Evolutionary conservation across 2,329 filamentous ascomycete species (phyloP).

Genomic region (Aspergillus arachidicola): DNA sequence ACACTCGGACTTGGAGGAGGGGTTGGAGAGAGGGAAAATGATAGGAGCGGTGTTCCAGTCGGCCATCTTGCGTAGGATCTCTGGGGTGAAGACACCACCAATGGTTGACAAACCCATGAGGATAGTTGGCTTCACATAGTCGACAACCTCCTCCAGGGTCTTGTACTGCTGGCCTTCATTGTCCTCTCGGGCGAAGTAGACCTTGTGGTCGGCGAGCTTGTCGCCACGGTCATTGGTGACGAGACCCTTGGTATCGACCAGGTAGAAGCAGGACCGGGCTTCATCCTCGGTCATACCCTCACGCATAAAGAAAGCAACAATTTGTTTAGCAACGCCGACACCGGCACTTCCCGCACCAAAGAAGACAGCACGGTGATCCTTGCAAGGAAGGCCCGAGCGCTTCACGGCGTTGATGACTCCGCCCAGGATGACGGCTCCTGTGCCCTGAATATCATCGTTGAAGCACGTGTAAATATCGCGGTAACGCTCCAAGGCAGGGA

Average conservation of each 20-base stretch:
- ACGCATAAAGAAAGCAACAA: conserved; percentile 94
- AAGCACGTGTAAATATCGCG: conserved; percentile 89
- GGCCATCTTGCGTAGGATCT: conserved; percentile 69
- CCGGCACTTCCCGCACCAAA: conserved; percentile 94
- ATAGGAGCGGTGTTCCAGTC: conserved; percentile 76
- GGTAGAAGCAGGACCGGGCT: conserved; percentile 90
- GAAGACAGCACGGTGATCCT: conserved; percentile 93
- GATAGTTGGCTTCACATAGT: conserved; percentile 92
- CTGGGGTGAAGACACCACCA: conserved; percentile 89
- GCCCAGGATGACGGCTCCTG: conserved; percentile 88
- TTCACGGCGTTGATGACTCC: conserved; percentile 78
- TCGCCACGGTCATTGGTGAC: conserved; percentile 93
- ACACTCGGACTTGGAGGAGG: conserved; percentile 94
- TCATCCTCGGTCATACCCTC: conserved; percentile 86
- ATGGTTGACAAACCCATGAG: conserved; percentile 93
- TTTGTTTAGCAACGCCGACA: conserved; percentile 96
- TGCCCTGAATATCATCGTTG: conserved; percentile 98
- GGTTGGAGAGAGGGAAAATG: conserved; percentile 96
- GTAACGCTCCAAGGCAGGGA: conserved; percentile 89
- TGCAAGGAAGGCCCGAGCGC: conserved; percentile 78
- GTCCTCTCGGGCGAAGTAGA: conserved; percentile 68
- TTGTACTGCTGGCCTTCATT: conserved; percentile 69
- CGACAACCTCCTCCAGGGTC: conserved; percentile 85
- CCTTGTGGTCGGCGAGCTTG: conserved; percentile 84
- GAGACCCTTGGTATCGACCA: conserved; percentile 95